phyloP scores from a whole-genome alignment of 2,329 filamentous ascomycete genomes.

The Diaporthe sp. region DNA sequence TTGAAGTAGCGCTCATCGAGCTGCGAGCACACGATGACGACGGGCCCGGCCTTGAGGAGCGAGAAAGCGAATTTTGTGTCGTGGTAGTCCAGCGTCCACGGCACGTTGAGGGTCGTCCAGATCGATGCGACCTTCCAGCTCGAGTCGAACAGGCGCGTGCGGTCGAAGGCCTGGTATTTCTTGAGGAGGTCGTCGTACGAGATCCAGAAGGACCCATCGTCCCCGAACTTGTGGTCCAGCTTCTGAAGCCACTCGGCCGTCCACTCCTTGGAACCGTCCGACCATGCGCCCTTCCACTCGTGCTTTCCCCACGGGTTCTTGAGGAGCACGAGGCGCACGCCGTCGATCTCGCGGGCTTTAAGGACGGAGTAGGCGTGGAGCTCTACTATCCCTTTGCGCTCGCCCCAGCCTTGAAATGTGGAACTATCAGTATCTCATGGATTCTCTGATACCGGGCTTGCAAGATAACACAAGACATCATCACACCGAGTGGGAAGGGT shows the following conservation, averaged over 20 bases:
- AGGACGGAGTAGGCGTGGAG: constrained; percentile 73
- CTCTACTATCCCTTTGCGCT: constrained; percentile 71
- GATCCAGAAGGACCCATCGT: constrained; percentile 76
- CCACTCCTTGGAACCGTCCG: constrained; percentile 63
- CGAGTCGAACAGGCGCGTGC: constrained; percentile 72
- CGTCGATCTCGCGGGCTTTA: constrained; percentile 64
- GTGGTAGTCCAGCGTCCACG: constrained; percentile 73
- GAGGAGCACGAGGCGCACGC: constrained; percentile 64
- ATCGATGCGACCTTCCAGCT: constrained; percentile 71
- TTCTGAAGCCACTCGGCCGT: constrained; percentile 70
- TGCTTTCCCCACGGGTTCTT: constrained; percentile 74
- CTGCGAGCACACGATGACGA: constrained; percentile 73
- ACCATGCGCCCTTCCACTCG: constrained; percentile 73
- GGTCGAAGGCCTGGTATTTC: constrained; percentile 73
- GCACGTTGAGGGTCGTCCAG: constrained; percentile 74
- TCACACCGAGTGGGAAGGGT: not conserved
- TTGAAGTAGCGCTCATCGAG: constrained; percentile 74
- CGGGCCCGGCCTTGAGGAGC: constrained; percentile 67
- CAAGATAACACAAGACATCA: not conserved
- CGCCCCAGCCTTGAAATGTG: constrained; percentile 63
- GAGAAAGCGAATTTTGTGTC: constrained; percentile 72
- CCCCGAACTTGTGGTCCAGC: constrained; percentile 71
- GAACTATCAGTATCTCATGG: not conserved
- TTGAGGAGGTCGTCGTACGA: constrained; percentile 73
- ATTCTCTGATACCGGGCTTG: not conserved